Base-by-base conservation (phyloP, 306 rosid species). In the Boehmeria nivea region DNA sequence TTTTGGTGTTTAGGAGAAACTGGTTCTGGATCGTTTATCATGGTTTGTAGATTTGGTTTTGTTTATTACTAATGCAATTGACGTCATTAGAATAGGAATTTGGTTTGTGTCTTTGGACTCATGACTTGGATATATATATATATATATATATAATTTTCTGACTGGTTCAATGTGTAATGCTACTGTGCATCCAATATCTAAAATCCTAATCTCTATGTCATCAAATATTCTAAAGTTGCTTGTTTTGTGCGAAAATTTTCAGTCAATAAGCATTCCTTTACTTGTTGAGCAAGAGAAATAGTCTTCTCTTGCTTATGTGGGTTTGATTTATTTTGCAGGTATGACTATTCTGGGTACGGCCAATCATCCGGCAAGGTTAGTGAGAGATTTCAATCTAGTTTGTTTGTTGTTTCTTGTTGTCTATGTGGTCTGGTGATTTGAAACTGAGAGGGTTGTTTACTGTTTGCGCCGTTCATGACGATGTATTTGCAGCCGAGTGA, bases 341-440 rank as follows among this genome's bases (percentile, higher is more conserved):
- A 89, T 59, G 97, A 89, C 56, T 89, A 89, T 76, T 89, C 97
- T 46, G 97, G 97, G 58, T 89, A 89, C 17, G 95, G 97, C 21
- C 94, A 89, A 33, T 89, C 97, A 70, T 68, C 97, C 6, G 97
- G 97, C 68, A 89, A 89, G 97, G 97, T 89, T 59, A 57, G 95
- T 81, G 59, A 17, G 57, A 61, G 64, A 51, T 56, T 37, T 49
- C 31, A 43, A 58, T 40, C 48, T 40, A 40, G 54, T 36, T 40
- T 54, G 12, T 21, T 47, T 9, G 2, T 27, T 23, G 11, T 20
- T 46, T 24, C 8, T 55, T 10, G 17, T 65, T 3, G 45, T 19
- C 10, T 10, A 31, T 65, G 49, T 63, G 63, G 26, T 31, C 5
- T 31, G 9, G 0, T 31, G 36, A 31, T 31, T 2, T 1, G 36